A percentile compares a stretch with the other conserved stretches of the same genome.
phyloP scores from a whole-genome alignment of 495 filamentous ascomycete genomes.

The Podospora appendiculata region DNA sequence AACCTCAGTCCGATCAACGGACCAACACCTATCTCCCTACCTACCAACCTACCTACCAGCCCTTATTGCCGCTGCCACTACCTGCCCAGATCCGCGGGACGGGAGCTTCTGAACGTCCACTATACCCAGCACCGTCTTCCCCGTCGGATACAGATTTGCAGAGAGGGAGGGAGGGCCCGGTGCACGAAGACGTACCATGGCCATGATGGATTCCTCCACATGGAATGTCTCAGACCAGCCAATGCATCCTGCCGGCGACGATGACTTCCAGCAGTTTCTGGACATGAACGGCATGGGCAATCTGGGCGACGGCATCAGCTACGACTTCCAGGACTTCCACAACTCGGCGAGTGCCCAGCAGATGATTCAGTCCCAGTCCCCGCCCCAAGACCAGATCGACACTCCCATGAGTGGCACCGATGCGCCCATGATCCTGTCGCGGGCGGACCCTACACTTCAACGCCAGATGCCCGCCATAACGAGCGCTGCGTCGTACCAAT shows the following conservation, averaged over 20 bases:
- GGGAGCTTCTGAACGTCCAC: too few relatives aligned
- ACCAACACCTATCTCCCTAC: too few relatives aligned
- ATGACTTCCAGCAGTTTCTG: conserved; percentile 50
- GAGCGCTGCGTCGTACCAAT: conserved; percentile 28
- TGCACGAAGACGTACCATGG: background rate
- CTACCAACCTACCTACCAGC: too few relatives aligned
- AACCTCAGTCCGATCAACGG: too few relatives aligned
- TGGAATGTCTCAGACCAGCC: conserved; percentile 44
- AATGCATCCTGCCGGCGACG: conserved; percentile 34
- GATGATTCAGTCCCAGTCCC: conserved; percentile 19
- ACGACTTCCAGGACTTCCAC: conserved; percentile 42
- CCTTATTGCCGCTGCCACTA: too few relatives aligned
- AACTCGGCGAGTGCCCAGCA: conserved; percentile 25
- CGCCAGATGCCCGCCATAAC: conserved; percentile 42
- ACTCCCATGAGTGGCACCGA: conserved; percentile 42
- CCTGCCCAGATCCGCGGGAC: too few relatives aligned
- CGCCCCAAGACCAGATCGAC: conserved; percentile 36
- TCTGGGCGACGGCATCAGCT: conserved; percentile 37
- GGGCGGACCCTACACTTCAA: conserved; percentile 29
- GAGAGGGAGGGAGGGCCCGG: too few relatives aligned
- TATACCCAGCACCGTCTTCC: too few relatives aligned
- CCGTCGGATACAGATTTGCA: too few relatives aligned
- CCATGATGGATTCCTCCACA: conserved; percentile 37
- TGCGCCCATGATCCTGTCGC: conserved; percentile 31
- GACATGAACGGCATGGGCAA: conserved; percentile 43